Evolutionary conservation across 352 stramenopile species (phyloP).

Genomic region (Bremia lactucae): DNA sequence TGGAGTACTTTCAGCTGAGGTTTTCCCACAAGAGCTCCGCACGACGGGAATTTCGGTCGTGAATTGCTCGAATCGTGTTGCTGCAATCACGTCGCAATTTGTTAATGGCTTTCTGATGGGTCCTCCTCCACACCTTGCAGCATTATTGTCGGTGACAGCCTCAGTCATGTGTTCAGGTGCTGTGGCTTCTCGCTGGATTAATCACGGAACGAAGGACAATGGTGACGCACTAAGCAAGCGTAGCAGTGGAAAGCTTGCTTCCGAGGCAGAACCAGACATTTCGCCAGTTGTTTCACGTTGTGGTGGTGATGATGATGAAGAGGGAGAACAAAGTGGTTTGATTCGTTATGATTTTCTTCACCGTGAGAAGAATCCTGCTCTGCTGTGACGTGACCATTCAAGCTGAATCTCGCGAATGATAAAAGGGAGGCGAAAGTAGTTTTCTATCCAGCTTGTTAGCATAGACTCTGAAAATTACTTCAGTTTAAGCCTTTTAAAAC

Average conservation of each 20-base stretch:
- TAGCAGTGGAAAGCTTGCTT: slow-evolving; percentile 8
- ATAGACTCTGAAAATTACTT: no score
- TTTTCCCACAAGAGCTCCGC: slow-evolving; percentile 82
- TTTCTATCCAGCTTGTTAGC: no score
- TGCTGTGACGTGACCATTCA: no score
- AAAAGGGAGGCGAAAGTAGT: no score
- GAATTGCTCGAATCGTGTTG: slow-evolving; percentile 79
- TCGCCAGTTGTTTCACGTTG: slow-evolving; percentile 1
- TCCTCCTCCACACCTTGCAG: slow-evolving; percentile 54
- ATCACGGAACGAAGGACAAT: slow-evolving; percentile 22
- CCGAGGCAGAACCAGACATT: slow-evolving; percentile 5
- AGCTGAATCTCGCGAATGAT: no score
- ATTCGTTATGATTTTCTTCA: slow-evolving; percentile 21
- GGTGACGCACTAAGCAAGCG: slow-evolving; percentile 15
- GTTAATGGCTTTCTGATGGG: slow-evolving; percentile 83
- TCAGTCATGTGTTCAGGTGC: slow-evolving; percentile 63
- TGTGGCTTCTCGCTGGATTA: slow-evolving; percentile 30
- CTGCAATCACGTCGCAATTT: slow-evolving; percentile 87
- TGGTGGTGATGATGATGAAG: slow-evolving; percentile 11
- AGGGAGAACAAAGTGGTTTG: slow-evolving; percentile 15
- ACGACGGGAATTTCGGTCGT: slow-evolving; percentile 86
- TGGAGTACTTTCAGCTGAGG: slow-evolving; percentile 81
- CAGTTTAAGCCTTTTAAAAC: no score
- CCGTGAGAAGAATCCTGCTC: slow-evolving; percentile 10
- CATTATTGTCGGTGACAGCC: slow-evolving; percentile 73